Base-by-base conservation (phyloP, 2,329 filamentous ascomycete genomes). In the Exophiala calicioides region DNA sequence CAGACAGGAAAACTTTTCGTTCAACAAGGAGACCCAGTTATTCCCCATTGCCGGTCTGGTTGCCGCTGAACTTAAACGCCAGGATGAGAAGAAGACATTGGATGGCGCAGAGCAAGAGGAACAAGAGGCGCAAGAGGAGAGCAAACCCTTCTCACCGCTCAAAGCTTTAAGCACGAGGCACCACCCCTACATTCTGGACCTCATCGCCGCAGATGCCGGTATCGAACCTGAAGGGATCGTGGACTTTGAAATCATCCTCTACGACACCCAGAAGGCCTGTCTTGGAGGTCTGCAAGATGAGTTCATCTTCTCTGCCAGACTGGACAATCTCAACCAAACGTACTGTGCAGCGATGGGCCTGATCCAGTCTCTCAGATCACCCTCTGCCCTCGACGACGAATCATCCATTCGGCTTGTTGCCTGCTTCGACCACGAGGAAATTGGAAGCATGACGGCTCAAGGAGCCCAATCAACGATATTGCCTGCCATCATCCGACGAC, bases 381-480 rank as follows among this genome's bases (percentile, higher is more conserved):
- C 79, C 9, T 71, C 75, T 3, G 78, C 85, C 4, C 78, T 97
- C 20, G 81, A 89, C 32, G 70, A 85, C 16, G 91, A 96, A 62
- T 74, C 80, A 3, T 85, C 81, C 13, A 96, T 97, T 62, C 88
- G 93, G 34, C 76, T 98, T n/a, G 85, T 94, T 58, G 86, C 90
- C 26, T 88, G 91, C 69, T 98, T 98, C 67, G 93, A 98, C 66
- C 90, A 98, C 71, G 93, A 98, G 69, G 93, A 98, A 66, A 93
- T 98, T 62, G 93, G 93, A 43, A 95, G 88, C 52, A 84, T 81
- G 47, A 95, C 90, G 2, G 90, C 91, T 4, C 93, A 98, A 63
- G 93, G 93, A 52, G 93, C 93, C 13, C 84, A 94, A 70, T 95
- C 89, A 3, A 95, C 95, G 69, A 78, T 95, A 47, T 79, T 98